A percentile compares a stretch with the other conserved stretches of the same genome.
Evolutionary conservation across 2,329 filamentous ascomycete genomes (phyloP).

Genomic region (Pseudovirgaria hyperparasitica): DNA sequence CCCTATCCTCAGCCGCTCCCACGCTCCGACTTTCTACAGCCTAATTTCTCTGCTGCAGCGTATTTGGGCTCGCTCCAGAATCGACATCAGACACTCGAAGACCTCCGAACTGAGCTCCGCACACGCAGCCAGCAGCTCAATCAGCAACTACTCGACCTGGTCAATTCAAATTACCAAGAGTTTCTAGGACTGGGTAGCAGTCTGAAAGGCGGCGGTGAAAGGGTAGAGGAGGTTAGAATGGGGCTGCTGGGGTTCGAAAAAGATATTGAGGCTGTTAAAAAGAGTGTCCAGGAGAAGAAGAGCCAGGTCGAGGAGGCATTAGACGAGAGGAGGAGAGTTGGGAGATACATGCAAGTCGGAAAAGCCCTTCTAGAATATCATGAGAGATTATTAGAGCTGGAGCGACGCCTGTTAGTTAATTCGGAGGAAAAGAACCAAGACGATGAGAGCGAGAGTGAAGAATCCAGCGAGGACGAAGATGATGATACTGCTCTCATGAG

Average conservation of each 20-base stretch:
- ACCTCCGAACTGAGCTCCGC: conserved; percentile 75
- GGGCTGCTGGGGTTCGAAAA: conserved; percentile 75
- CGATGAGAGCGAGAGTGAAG: conserved; percentile 21
- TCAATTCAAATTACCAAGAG: conserved; percentile 88
- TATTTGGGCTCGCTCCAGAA: conserved; percentile 77
- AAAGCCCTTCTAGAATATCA: conserved; percentile 53
- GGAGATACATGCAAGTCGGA: conserved; percentile 50
- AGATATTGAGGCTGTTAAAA: conserved; percentile 64
- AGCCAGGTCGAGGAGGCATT: conserved; percentile 50
- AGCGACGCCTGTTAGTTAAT: conserved; percentile 48
- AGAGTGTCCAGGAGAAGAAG: conserved; percentile 49
- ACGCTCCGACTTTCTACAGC: conserved; percentile 66
- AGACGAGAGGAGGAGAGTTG: conserved; percentile 57
- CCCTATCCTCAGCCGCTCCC: conserved; percentile 82
- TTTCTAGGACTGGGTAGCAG: conserved; percentile 76
- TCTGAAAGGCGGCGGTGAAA: conserved; percentile 77
- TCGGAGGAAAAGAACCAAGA: conserved; percentile 20
- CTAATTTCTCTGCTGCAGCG: conserved; percentile 60
- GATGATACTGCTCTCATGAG: conserved; percentile 14
- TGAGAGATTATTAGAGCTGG: conserved; percentile 48
- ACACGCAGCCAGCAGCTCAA: conserved; percentile 68
- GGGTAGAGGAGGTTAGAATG: conserved; percentile 78
- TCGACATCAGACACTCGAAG: conserved; percentile 91
- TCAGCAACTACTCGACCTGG: conserved; percentile 80
- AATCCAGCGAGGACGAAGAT: conserved; percentile 17